These are phyloP conservation scores for Symbiotaphrina buchneri DNA, from an alignment of 495 filamentous ascomycete genomes.

Conservation along the genomic window DNA sequence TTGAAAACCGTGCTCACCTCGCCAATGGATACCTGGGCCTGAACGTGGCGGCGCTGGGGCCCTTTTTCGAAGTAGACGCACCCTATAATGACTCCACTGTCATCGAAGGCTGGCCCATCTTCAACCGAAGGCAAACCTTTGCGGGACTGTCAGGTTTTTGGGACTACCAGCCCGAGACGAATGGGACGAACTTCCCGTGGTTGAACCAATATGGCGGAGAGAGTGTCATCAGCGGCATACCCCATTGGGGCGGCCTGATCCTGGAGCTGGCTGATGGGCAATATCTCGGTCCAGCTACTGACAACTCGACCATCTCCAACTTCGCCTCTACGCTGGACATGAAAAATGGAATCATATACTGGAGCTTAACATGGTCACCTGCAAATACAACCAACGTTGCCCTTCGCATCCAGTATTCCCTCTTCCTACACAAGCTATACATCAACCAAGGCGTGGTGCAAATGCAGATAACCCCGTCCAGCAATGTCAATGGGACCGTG, in stretches of 20 bases:
- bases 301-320: constrained; percentile 29
- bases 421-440: constrained; percentile 37
- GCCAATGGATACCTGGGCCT: constrained; percentile 32
- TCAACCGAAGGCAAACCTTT: constrained; percentile 42
- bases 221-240: constrained; percentile 50
- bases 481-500: constrained; percentile 22
- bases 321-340: constrained; percentile 42
- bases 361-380: constrained; percentile 47
- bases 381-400: constrained; percentile 17
- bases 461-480: constrained; percentile 25
- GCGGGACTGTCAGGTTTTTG: constrained; percentile 57
- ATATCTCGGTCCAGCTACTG: constrained; percentile 24
- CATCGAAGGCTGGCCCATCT: constrained; percentile 58
- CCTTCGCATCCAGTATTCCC: constrained; percentile 31
- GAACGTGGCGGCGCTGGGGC: constrained; percentile 34
- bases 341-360: constrained; percentile 34
- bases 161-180: constrained; percentile 35
- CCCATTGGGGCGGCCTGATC: constrained; percentile 41
- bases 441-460: constrained; percentile 40
- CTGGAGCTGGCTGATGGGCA: constrained; percentile 27
- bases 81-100: constrained; percentile 11
- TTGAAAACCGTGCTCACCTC: constrained; percentile 36
- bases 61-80: constrained; percentile 43
- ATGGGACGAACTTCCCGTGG: constrained; percentile 50
- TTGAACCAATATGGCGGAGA: constrained; percentile 49